phyloP scores from a whole-genome alignment of 192 early-diverging fungal genomes.

The Chytriomyces hyalinus region DNA sequence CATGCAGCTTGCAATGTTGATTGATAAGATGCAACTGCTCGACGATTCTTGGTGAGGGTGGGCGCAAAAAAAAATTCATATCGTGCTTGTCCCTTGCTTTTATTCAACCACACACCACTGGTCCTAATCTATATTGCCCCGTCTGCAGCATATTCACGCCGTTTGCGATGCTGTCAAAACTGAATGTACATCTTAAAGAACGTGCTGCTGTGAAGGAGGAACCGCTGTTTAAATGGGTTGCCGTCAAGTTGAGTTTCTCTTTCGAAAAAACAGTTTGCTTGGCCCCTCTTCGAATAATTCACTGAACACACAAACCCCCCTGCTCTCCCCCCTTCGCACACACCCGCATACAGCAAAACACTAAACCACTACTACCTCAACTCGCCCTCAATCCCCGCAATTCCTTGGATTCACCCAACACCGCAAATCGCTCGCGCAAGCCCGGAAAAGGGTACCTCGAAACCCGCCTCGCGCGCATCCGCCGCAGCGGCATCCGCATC shows the following conservation, averaged over 20 bases:
- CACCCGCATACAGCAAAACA: neutral
- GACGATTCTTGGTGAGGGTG: too few species aligned
- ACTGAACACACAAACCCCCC: neutral
- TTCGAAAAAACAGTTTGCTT: constrained; percentile 4
- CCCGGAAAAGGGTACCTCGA: neutral
- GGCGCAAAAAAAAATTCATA: too few species aligned
- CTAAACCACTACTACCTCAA: constrained; percentile 25
- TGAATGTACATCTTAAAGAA: constrained; percentile 3
- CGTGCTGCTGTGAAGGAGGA: neutral
- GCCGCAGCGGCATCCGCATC: neutral
- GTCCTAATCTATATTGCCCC: neutral
- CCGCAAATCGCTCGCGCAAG: neutral
- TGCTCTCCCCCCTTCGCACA: too few species aligned
- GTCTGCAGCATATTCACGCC: neutral
- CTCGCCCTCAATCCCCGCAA: neutral
- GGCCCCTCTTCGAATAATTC: neutral
- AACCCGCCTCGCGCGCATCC: neutral
- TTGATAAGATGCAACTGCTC: too few species aligned
- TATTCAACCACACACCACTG: neutral
- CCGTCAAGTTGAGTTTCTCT: constrained; percentile 15
- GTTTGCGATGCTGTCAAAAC: constrained; percentile 3
- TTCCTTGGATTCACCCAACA: constrained; percentile 14
- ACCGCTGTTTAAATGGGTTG: constrained; percentile 19
- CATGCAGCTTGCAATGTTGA: too few species aligned
- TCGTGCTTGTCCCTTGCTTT: neutral